A percentile compares a stretch with the other conserved stretches of the same genome.
These are phyloP conservation scores for Beauveria caledonica DNA, from an alignment of 2,329 filamentous ascomycete genomes.

Conservation along the genomic window DNA sequence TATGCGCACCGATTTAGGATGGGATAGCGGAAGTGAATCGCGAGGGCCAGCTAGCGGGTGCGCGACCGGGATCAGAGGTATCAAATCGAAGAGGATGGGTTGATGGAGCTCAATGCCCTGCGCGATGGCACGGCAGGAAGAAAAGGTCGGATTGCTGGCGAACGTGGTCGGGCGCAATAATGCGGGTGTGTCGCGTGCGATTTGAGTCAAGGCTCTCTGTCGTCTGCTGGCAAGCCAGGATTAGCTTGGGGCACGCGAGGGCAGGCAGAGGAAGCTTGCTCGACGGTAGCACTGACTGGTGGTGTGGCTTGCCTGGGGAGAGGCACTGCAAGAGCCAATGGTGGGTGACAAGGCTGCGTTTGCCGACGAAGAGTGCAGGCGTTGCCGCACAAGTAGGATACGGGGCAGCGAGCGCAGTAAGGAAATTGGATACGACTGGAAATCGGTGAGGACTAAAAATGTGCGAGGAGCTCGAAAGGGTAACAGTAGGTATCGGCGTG, in stretches of 20 bases:
- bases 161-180: not conserved
- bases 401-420: too few relatives aligned
- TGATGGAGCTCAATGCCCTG: not conserved
- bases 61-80: not conserved
- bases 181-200: constrained; percentile 6
- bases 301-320: not conserved
- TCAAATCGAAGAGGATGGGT: not conserved
- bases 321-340: not conserved
- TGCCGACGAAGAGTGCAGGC: not conserved
- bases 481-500: not conserved
- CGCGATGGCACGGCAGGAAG: not conserved
- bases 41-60: not conserved
- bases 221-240: not conserved
- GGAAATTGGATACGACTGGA: not conserved
- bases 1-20: not conserved
- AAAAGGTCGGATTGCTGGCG: not conserved
- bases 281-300: not conserved
- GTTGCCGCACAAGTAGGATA: not conserved
- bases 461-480: not conserved
- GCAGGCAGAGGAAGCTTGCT: not conserved
- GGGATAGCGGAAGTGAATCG: not conserved
- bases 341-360: not conserved
- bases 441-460: not conserved
- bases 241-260: not conserved
- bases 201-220: not conserved